Percentiles rank a stretch among this genome's conserved stretches.
Conservation (phyloP, 305 asterid species). For the Fraxinus nigra region DNA sequence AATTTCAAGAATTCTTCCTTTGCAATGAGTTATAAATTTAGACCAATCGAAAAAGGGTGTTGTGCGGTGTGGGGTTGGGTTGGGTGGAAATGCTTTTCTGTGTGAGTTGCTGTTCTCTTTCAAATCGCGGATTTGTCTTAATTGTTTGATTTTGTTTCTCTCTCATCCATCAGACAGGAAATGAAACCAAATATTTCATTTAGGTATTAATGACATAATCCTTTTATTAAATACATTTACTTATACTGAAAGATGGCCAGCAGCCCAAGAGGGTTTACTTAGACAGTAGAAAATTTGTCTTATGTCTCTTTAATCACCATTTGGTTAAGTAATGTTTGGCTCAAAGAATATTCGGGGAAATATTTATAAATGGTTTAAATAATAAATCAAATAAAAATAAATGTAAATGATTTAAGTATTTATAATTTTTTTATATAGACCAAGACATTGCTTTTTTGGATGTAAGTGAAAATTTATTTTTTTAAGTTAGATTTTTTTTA, state of each 20-base stretch:
- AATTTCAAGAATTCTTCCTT: conserved; percentile 13
- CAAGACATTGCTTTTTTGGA: too few species aligned
- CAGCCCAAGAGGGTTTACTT: neutral
- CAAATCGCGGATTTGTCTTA: conserved; percentile 1
- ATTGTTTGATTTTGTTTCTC: neutral
- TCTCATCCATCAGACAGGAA: neutral
- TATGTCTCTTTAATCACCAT: neutral
- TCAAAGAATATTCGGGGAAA: neutral
- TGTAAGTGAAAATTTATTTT: too few species aligned
- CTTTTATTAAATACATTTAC: neutral
- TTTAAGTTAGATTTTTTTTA: too few species aligned
- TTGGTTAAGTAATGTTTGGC: neutral
- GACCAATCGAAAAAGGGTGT: neutral
- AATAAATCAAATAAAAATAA: too few species aligned
- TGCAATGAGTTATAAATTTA: conserved; percentile 13
- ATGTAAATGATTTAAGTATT: neutral
- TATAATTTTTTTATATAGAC: neutral
- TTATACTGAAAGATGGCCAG: neutral
- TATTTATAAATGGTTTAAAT: too few species aligned
- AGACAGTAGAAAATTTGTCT: neutral
- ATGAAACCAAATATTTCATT: neutral
- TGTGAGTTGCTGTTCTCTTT: conserved; percentile 16
- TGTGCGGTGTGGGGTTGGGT: neutral
- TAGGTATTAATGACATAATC: neutral
- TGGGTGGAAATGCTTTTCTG: conserved; percentile 13